Base-by-base conservation (phyloP, 257 asterid species). In the Fraxinus anomala region DNA sequence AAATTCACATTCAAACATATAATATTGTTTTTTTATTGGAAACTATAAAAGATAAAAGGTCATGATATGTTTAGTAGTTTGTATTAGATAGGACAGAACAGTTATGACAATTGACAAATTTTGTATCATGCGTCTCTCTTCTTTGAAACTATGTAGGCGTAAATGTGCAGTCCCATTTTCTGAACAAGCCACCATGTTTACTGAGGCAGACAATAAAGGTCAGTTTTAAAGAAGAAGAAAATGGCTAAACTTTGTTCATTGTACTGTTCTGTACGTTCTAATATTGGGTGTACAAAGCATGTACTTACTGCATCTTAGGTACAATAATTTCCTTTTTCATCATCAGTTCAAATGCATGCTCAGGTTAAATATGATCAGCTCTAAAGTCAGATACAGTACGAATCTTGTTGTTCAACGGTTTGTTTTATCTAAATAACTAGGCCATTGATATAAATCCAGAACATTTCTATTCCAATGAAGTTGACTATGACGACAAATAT, bases 261-360 rank as follows among this genome's bases (percentile, higher is more conserved):
- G 3, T 12, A 0, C 19, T 42, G 4, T n/a, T n/a, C 8, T 1
- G 28, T 26, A 26, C 44, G 1, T 44, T 44, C 51, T 44, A 3
- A 44, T 13, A 14, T 3, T 44, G 5, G 51, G 17, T 44, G 51
- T 44, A 44, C 51, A 44, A 42, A 44, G 0, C 51, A 44, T 44
- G 19, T 12, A 26, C 5, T 44, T 44, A 12, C 1, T 13, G 51
- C 51, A 44, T 44, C 51, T 12, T 44, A 44, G 51, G 51, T 3
- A 44, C 19, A 44, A 44, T 44, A 44, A 44, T 44, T 44, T 44
- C 19, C 0, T 44, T 12, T 44, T 47, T 16, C n/a, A 19, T 33
- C n/a, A 31, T 13, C 23, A 17, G 26, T 75, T 21, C 36, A 59
- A 71, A 59, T 80, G 77, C 72, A 73, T 12, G 14, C 14, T 2